Evolutionary conservation across 1,139 yeast species (phyloP).

Genomic region (Taiozyma sp.): DNA sequence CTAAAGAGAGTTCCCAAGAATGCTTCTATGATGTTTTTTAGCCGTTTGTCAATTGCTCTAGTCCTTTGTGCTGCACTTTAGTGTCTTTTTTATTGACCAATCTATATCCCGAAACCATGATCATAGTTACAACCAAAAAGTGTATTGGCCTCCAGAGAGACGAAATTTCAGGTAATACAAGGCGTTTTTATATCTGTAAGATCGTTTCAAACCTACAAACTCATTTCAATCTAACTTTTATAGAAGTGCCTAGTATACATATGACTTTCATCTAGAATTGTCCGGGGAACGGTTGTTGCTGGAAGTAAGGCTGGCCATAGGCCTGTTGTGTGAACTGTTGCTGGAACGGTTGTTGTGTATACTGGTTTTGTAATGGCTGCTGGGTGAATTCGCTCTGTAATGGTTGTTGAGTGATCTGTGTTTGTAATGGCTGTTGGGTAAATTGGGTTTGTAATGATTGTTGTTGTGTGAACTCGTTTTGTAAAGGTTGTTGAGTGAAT

Average conservation of each 20-base stretch:
- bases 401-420: constrained; percentile 10
- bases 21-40: not conserved
- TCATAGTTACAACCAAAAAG: not conserved
- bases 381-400: constrained; percentile 10
- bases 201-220: not conserved
- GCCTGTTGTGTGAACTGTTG: constrained; percentile 12
- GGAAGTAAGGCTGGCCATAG: not conserved
- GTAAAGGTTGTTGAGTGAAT: constrained; percentile 6
- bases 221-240: not conserved
- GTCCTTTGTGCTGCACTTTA: too few species aligned
- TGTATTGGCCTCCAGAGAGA: not conserved
- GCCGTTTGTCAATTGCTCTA: not conserved
- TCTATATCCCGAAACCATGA: not conserved
- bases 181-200: too few species aligned
- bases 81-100: not conserved
- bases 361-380: constrained; percentile 11
- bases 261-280: not conserved
- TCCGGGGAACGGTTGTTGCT: not conserved
- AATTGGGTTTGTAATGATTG: constrained; percentile 1
- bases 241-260: not conserved
- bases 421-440: constrained; percentile 17
- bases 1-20: not conserved
- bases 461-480: constrained; percentile 8
- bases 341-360: constrained; percentile 14
- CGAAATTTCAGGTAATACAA: too few species aligned